Base-by-base conservation (phyloP, 768 basidiomycete genomes). In the Lactarius psammicola region DNA sequence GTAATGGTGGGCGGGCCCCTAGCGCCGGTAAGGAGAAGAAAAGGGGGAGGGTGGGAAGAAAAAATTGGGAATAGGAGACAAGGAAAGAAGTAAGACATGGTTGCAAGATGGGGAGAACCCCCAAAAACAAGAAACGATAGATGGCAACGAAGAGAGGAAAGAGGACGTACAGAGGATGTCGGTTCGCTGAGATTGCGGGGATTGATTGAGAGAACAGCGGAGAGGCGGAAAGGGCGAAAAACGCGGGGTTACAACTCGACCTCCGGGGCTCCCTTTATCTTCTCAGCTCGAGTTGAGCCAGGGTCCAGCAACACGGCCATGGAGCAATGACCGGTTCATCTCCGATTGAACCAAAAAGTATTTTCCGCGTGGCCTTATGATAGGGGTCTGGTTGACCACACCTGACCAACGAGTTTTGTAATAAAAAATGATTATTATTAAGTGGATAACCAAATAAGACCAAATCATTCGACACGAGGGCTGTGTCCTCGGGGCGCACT, bases 221-320 rank as follows among this genome's bases (percentile, higher is more conserved):
- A 69, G 68, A 69, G 66, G 68, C 68, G 68, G 68, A 65, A 62
- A 67, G 65, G 38, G 62, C 31, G 56, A 68, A 63, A 62, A 46
- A 69, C 68, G 68, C 68, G 68, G 68, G 68, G 68, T 67, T 69
- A 68, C 60, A 69, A 69, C 61, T 69, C 66, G 66, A 38, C 49
- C 49, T 51, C 46, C 64, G 57, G 68, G 56, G 56, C 64, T 46
- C 68, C 38, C 59, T 68, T 67, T 71, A 66, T 68, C 70, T 57
- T 54, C 38, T 36, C 30, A 31, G 59, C 63, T 58, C 56, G 33
- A 26, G 2, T 1, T 1, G 59, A 30, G 60, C 64, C 60, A 36
- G 36, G 20, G 26, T n/a, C 51, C 59, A 15, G 62, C 56, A 10
- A 20, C 3, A 1, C 30, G 60, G 34, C 36, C 2, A 7, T 26